Evolutionary conservation across 2,329 filamentous ascomycete genomes (phyloP).

Genomic region (Fusarium camptoceras): DNA sequence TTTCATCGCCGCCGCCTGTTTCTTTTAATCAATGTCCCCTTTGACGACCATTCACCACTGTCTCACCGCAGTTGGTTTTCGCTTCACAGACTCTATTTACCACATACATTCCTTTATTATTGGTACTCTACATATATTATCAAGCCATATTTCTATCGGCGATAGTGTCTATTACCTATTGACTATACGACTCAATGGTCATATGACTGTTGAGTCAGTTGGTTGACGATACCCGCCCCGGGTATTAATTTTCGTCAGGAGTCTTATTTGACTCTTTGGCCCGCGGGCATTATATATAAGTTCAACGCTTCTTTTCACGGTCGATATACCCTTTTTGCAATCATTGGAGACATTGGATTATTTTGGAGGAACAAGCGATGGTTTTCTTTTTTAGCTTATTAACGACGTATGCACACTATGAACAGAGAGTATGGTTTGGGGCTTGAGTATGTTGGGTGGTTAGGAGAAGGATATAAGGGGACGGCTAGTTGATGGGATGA

Average conservation of each 20-base stretch:
- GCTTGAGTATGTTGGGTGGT: conserved; percentile 27
- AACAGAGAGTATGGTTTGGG: conserved; percentile 29
- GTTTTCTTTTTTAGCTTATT: conserved; percentile 43
- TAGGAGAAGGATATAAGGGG: conserved; percentile 11
- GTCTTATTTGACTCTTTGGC: conserved; percentile 23
- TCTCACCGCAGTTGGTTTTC: conserved; percentile 42
- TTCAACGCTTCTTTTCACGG: conserved; percentile 48
- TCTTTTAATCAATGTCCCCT: conserved; percentile 53
- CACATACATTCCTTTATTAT: conserved; percentile 38
- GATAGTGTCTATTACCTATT: conserved; percentile 52
- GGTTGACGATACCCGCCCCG: conserved; percentile 35
- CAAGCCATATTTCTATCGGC: conserved; percentile 47
- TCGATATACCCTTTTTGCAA: conserved; percentile 49
- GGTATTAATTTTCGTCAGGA: conserved; percentile 32
- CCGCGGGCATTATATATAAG: conserved; percentile 44
- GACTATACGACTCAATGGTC: conserved; percentile 1
- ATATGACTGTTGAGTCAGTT: conserved; percentile 3
- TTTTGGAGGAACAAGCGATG: conserved; percentile 44
- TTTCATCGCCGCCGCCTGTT: conserved; percentile 63
- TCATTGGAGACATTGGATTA: conserved; percentile 41
- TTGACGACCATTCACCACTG: conserved; percentile 19
- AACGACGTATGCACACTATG: conserved; percentile 47
- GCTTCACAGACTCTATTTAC: conserved; percentile 39
- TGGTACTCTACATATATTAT: conserved; percentile 46
- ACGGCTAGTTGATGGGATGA: conserved; percentile 31